phyloP scores from a whole-genome alignment of 441 rosid species.

The Raphanus hybrid region DNA sequence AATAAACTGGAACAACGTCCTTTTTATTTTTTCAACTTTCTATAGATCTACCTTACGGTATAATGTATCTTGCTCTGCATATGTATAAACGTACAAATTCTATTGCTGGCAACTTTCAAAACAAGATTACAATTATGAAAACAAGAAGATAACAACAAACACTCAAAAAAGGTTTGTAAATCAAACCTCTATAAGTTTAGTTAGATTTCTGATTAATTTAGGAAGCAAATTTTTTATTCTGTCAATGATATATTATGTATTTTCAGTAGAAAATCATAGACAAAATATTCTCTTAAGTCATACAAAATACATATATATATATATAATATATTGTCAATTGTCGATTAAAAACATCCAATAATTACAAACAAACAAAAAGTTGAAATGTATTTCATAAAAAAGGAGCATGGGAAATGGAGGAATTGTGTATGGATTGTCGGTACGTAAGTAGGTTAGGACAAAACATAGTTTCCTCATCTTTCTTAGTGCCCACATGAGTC shows the following conservation, averaged over 20 bases:
- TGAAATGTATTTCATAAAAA: conserved; percentile 17
- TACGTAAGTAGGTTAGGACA: conserved; percentile 35
- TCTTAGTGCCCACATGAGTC: conserved; percentile 42
- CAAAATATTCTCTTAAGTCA: conserved; percentile 15
- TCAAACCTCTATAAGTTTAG: not conserved
- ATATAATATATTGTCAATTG: not conserved
- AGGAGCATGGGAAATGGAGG: conserved; percentile 38
- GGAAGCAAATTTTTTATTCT: not conserved
- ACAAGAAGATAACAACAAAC: too few species aligned
- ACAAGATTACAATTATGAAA: too few species aligned
- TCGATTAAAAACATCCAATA: not conserved
- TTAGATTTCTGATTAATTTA: not conserved
- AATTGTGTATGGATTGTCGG: conserved; percentile 39
- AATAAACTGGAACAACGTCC: conserved; percentile 25
- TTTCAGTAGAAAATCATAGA: not conserved
- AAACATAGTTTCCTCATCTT: conserved; percentile 39
- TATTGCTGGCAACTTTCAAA: too few species aligned
- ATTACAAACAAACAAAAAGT: not conserved
- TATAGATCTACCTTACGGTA: conserved; percentile 2
- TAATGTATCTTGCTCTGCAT: not conserved
- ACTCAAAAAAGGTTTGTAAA: not conserved
- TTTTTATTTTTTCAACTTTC: not conserved
- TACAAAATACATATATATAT: not conserved
- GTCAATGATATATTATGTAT: not conserved
- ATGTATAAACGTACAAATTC: too few species aligned